phyloP scores from a whole-genome alignment of 75 land plant genomes.

The Ceratopteris richardii region DNA sequence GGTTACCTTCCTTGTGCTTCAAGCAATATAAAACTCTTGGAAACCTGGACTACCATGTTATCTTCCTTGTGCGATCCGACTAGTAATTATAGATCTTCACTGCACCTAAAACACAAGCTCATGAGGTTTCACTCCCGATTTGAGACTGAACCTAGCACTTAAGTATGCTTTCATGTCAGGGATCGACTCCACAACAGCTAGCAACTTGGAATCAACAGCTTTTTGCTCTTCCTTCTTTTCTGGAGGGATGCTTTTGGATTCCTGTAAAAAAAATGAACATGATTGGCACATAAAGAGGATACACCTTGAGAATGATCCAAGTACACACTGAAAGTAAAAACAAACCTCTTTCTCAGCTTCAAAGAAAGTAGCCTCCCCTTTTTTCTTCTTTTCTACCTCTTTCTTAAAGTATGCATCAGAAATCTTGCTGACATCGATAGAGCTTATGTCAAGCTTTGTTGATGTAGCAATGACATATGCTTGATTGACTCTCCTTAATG shows the following conservation, averaged over 20 bases:
- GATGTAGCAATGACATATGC: slow-evolving; percentile 54
- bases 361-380: slow-evolving; percentile 44
- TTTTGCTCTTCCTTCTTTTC: slow-evolving; percentile 59
- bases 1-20: too few relatives aligned
- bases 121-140: slow-evolving; percentile 65
- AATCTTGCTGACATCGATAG: slow-evolving; percentile 31
- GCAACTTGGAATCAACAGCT: slow-evolving; percentile 26
- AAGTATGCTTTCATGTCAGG: slow-evolving; percentile 39
- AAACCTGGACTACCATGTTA: too few relatives aligned
- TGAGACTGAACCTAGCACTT: slow-evolving; percentile 52
- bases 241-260: slow-evolving; percentile 32
- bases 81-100: too few relatives aligned
- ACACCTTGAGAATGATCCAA: background rate
- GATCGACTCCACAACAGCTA: slow-evolving; percentile 23
- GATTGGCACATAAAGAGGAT: background rate
- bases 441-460: slow-evolving; percentile 44
- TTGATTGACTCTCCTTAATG: slow-evolving; percentile 49
- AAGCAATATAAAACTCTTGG: too few relatives aligned
- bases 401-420: slow-evolving; percentile 36
- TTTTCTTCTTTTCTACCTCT: slow-evolving; percentile 39
- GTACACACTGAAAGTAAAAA: background rate
- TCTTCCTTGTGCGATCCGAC: too few relatives aligned
- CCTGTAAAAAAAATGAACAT: slow-evolving; percentile 20
- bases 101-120: slow-evolving; percentile 51
- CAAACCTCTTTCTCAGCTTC: slow-evolving; percentile 51